phyloP scores from a whole-genome alignment of 2,329 filamentous ascomycete species.

The Cercospora zeina region DNA sequence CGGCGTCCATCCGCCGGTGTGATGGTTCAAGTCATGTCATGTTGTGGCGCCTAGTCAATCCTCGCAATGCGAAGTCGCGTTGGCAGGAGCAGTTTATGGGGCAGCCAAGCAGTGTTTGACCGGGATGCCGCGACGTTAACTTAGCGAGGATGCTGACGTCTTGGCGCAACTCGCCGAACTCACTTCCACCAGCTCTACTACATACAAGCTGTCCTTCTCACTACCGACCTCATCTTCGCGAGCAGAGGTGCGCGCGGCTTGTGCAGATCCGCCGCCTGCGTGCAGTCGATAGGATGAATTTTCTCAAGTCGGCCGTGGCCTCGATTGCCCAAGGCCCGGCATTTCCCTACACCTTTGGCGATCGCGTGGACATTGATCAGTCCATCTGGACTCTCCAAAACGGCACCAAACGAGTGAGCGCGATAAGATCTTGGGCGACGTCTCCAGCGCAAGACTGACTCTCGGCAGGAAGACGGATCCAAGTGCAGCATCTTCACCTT shows the following conservation, averaged over 20 bases:
- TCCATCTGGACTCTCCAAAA: constrained; percentile 98
- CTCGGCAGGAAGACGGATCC: constrained; percentile 78
- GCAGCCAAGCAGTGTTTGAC: not conserved
- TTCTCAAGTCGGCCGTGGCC: constrained; percentile 94
- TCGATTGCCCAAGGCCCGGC: constrained; percentile 94
- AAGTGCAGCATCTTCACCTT: constrained; percentile 97
- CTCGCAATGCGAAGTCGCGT: constrained; percentile 6
- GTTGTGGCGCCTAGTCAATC: not conserved
- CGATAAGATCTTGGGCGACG: constrained; percentile 19
- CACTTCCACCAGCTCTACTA: constrained; percentile 2
- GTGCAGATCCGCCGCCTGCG: not conserved
- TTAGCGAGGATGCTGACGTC: not conserved
- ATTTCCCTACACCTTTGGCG: constrained; percentile 89
- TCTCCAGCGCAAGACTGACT: constrained; percentile 18
- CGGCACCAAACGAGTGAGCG: constrained; percentile 77
- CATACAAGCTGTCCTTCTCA: not conserved
- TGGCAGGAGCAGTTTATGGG: constrained; percentile 4
- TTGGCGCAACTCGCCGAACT: not conserved
- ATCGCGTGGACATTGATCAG: constrained; percentile 85
- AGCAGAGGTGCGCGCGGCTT: not conserved
- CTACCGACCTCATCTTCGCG: not conserved
- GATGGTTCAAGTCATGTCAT: constrained; percentile 3
- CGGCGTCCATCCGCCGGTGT: constrained; percentile 1
- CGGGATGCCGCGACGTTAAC: not conserved
- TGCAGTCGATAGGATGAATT: constrained; percentile 69